Base-by-base conservation (phyloP, 2,329 filamentous ascomycete genomes). In the Colletotrichum shisoi region DNA sequence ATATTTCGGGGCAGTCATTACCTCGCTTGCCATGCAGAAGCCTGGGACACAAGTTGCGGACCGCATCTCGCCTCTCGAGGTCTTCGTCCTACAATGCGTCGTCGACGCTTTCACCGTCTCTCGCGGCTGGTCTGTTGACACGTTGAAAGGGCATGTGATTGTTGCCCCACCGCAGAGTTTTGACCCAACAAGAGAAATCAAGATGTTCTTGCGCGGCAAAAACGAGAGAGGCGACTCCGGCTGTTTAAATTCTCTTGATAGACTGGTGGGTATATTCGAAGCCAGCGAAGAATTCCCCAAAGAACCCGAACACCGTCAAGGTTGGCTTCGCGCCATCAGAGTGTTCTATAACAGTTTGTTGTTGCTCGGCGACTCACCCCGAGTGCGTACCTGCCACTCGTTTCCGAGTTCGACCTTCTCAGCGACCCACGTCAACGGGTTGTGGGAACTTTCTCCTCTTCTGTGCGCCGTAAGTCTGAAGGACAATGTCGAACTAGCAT, bases 41-140 rank as follows among this genome's bases (percentile, higher is more conserved):
- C 74, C 73, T 0, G 77, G 74, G 0, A 76, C 76, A 0, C 71
- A 80, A 62, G 63, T 84, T 44, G 74, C 76, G 7, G 62, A 72
- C 0, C 79, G 71, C 40, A 83, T 85, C 17, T 73, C 80, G 0
- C 82, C 82, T 0, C 79, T 81, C 40, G 78, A 81, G 67, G 79
- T 85, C 1, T 84, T 85, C 64, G 78, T 84, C 44, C 73, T 85
- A 0, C 81, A 85, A 67, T 81, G 79, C 63, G 82, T 85, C 40
- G 77, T 84, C 13, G 83, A 85, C 66, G 80, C 82, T 1, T 73
- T 83, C 42, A 74, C 76, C 2, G 73, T 79, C 1, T 83, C 78
- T 13, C 78, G 77, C 0, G 81, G 82, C 3, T 85, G 83, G 82
- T 74, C 72, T 1, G 19, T 76, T 2, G 73, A 69, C 56, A 54